These are phyloP conservation scores for Populus davidiana DNA, from an alignment of 345 rosid species.

Conservation along the genomic window DNA sequence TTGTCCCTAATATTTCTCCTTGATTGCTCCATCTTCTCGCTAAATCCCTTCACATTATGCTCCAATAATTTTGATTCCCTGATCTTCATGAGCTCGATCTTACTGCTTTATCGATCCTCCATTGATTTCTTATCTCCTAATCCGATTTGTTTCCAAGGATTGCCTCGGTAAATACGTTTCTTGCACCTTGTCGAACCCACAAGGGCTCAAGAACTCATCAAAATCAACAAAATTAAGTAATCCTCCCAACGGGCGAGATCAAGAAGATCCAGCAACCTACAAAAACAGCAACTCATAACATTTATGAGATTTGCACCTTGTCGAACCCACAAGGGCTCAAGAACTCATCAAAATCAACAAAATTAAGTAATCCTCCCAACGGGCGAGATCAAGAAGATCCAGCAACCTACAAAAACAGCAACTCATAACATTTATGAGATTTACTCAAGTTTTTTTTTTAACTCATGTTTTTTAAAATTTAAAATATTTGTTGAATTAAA, in stretches of 20 bases:
- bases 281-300: constrained; percentile 2
- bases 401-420: constrained; percentile 13
- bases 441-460: too few species aligned
- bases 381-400: constrained; percentile 15
- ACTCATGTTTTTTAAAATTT: too few species aligned
- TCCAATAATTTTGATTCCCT: not conserved
- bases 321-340: too few species aligned
- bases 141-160: not conserved
- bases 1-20: not conserved
- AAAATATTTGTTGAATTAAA: too few species aligned
- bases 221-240: constrained; percentile 5
- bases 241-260: constrained; percentile 22
- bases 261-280: constrained; percentile 3
- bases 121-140: not conserved
- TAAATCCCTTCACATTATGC: not conserved
- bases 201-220: not conserved
- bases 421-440: too few species aligned
- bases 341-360: not conserved
- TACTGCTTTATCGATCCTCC: not conserved
- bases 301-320: too few species aligned
- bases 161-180: not conserved
- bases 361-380: constrained; percentile 18
- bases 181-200: not conserved
- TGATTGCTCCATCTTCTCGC: not conserved
- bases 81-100: not conserved